Evolutionary conservation across 2,329 filamentous ascomycete genomes (phyloP), one percentile per base, ranked within the genome.

Genomic region (Phaeosphaeriaceae sp.): DNA sequence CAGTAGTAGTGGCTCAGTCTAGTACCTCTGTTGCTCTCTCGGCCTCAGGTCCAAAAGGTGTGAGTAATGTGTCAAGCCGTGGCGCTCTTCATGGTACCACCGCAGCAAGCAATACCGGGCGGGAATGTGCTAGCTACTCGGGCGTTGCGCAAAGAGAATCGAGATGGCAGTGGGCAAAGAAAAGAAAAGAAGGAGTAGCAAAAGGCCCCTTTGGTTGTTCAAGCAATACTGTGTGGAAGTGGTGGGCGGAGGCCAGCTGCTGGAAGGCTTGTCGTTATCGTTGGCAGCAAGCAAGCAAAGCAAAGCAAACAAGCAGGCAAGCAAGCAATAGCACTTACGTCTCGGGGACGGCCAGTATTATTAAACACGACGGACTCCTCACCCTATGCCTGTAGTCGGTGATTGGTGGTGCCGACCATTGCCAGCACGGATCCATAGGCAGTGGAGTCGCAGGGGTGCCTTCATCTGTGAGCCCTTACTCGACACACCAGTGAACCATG

Each of bases 301-400:
- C 39, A 42, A 17, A 28, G 39, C 28, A 42, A 16, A 16, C 48
- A 28, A 45, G 39, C 46, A 48, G 45, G 37, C 32, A 50, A 48
- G 47, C 50, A 47, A 56, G 34, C 42, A 59, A 54, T 50, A 59
- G 56, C 56, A 48, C 32, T 49, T 48, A 35, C 45, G 26, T 50
- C 23, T 45, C 54, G 62, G 67, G 67, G 67, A 60, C 51, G 44
- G 52, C 60, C 62, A 66, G 61, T 63, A 68, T 70, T 65, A 68
- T 70, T 65, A 68, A 67, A 58, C 57, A 63, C 50, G 48, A 50
- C 52, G 53, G 48, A 50, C 44, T 53, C 54, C 23, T 11, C 23
- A 26, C 42, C 56, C 54, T 17, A 49, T 53, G 54, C 57, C 54
- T 43, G n/a, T 42, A 37, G 46, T 49, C 51, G 53, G 52, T 63